Percentiles rank a stretch among this genome's conserved stretches.
These are phyloP conservation scores for Craterostigma plantagineum DNA, from an alignment of 257 asterid genomes.

Conservation along the genomic window DNA sequence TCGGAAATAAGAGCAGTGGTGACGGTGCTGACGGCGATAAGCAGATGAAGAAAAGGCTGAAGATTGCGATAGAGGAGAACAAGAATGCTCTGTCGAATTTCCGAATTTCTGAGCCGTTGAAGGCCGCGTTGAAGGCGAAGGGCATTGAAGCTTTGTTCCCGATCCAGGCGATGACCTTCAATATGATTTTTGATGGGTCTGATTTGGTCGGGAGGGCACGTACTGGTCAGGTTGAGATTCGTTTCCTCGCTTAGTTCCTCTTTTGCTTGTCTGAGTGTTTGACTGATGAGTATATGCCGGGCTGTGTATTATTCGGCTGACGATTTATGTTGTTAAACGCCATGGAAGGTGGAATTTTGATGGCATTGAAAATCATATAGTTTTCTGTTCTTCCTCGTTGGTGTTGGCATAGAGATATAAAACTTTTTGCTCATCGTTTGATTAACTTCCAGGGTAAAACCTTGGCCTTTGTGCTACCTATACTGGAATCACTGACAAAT, in stretches of 20 bases:
- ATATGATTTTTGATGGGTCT: slow-evolving; percentile 47
- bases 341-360: no score
- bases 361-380: no score
- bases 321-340: no score
- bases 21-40: slow-evolving; percentile 13
- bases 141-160: slow-evolving; percentile 64
- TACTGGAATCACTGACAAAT: slow-evolving; percentile 67
- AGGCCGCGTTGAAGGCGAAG: slow-evolving; percentile 31
- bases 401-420: no score
- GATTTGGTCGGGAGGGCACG: slow-evolving; percentile 93
- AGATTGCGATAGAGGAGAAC: slow-evolving; percentile 18
- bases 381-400: no score
- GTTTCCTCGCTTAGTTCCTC: no score
- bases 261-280: no score
- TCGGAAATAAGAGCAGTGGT: slow-evolving; percentile 28
- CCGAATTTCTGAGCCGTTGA: slow-evolving; percentile 49
- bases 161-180: slow-evolving; percentile 77
- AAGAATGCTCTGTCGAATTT: slow-evolving; percentile 49
- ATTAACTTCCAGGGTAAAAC: slow-evolving; percentile 75
- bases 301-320: no score
- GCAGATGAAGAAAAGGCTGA: slow-evolving; percentile 9
- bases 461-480: slow-evolving; percentile 84
- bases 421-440: no score
- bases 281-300: no score
- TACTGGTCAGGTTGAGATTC: slow-evolving; percentile 59